A percentile compares a stretch with the other conserved stretches of the same genome.
Conservation (phyloP, 345 rosid genomes). For the Noccaea bulbosa region DNA sequence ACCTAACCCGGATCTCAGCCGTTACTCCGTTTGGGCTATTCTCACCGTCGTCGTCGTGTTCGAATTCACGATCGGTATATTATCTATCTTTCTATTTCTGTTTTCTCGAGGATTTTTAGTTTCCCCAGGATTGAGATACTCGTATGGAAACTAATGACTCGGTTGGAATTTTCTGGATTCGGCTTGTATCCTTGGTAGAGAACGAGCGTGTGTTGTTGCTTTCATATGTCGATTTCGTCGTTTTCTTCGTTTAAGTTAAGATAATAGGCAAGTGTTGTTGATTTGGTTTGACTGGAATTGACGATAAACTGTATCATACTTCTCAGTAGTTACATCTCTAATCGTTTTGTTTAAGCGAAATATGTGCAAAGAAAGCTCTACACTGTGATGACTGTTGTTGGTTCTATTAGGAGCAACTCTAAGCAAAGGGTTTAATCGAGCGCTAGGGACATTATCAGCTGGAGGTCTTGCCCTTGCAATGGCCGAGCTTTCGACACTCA, state of each 20-base stretch:
- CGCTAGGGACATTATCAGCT: constrained; percentile 88
- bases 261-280: not conserved
- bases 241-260: not conserved
- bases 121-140: not conserved
- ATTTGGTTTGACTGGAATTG: not conserved
- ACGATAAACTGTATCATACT: not conserved
- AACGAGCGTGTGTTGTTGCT: not conserved
- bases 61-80: constrained; percentile 85
- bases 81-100: not conserved
- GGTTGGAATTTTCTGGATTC: constrained; percentile 14
- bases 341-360: not conserved
- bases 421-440: constrained; percentile 92
- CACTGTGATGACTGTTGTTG: constrained; percentile 4
- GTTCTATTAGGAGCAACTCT: constrained; percentile 76
- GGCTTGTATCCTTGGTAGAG: not conserved
- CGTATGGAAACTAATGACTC: not conserved
- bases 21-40: constrained; percentile 87
- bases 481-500: constrained; percentile 71
- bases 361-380: not conserved
- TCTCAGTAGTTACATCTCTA: not conserved
- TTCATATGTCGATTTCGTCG: not conserved
- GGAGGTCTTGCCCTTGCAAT: constrained; percentile 89
- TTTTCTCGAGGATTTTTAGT: not conserved
- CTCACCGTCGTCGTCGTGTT: constrained; percentile 92
- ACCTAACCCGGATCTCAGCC: constrained; percentile 63